Percentiles rank a stretch among this genome's conserved stretches.
Conservation (phyloP, 2,329 filamentous ascomycete genomes). For the Coniella vitis region DNA sequence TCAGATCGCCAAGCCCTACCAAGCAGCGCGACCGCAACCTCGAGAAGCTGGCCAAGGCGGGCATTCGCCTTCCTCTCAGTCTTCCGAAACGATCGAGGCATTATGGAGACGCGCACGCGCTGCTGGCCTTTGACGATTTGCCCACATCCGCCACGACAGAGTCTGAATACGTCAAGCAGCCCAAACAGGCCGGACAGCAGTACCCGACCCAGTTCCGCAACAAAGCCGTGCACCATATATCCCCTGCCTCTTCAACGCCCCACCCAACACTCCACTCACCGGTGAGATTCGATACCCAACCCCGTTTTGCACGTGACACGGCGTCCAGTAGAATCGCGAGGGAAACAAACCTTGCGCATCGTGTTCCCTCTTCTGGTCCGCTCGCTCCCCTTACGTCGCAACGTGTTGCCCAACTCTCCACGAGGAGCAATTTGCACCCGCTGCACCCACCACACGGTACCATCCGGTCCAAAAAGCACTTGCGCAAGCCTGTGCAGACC, state of each 20-base stretch:
- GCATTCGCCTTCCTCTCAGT: constrained; percentile 60
- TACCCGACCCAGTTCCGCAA: constrained; percentile 56
- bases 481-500: constrained; percentile 47
- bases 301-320: constrained; percentile 60
- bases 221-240: constrained; percentile 48
- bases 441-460: constrained; percentile 34
- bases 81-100: constrained; percentile 63
- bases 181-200: constrained; percentile 47
- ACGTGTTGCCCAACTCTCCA: constrained; percentile 46
- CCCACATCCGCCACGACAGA: constrained; percentile 80
- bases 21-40: constrained; percentile 32
- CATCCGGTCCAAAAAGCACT: constrained; percentile 48
- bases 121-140: constrained; percentile 90
- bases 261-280: constrained; percentile 46
- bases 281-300: constrained; percentile 45
- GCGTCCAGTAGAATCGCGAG: constrained; percentile 58
- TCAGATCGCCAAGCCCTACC: constrained; percentile 55
- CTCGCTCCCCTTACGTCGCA: constrained; percentile 50
- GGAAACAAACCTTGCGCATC: constrained; percentile 55
- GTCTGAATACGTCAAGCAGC: constrained; percentile 75
- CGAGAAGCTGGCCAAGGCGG: constrained; percentile 36
- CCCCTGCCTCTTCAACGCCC: constrained; percentile 47
- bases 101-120: constrained; percentile 87
- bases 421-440: constrained; percentile 40
- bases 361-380: constrained; percentile 46